Evolutionary conservation across 345 rosid species (phyloP), one percentile per base, ranked within the genome.

Genomic region (Gossypium stocksii): DNA sequence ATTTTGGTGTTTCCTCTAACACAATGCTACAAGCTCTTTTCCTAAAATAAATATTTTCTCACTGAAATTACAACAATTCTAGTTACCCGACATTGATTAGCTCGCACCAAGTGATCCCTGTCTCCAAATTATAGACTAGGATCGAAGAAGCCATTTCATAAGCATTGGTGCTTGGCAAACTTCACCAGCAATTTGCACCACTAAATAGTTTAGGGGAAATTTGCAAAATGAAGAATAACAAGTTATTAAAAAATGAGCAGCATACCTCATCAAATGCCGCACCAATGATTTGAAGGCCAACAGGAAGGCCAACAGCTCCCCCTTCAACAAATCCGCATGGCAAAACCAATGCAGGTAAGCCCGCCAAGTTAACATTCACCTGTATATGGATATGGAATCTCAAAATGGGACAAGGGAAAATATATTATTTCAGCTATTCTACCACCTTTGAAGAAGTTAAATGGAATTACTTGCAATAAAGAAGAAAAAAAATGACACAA

Each of bases 271-370:
- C 91, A 82, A 92, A 92, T 58, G 97, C 92, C 27, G 92, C 83
- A 78, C 98, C 97, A 54, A 92, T 89, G 89, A 94, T 90, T 82
- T 92, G 98, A 85, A 92, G 92, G 80, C 97, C 97, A 79, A 94
- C 91, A 3, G 98, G 98, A 82, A 94, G 89, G 27, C 90, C 88
- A 2, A 78, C 79, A 44, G 88, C 70, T 54, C 93, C 97, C 0
- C 89, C 96, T 66, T 92, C 91, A 65, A 88, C 93, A 79, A 92
- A 90, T 74, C 97, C 97, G 76, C 94, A 92, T 1, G 98, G 98
- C 85, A 94, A 77, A 71, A 94, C 98, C 43, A 94, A 76, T 12
- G 98, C 98, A 63, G 98, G 97, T 74, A 92, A 83, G 1, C 98
- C 97, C 3, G 97, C 97, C 66, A 92, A 85, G 80, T 94, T 94